Evolutionary conservation across 2,329 filamentous ascomycete species (phyloP).

Genomic region (Epichloe baconii): DNA sequence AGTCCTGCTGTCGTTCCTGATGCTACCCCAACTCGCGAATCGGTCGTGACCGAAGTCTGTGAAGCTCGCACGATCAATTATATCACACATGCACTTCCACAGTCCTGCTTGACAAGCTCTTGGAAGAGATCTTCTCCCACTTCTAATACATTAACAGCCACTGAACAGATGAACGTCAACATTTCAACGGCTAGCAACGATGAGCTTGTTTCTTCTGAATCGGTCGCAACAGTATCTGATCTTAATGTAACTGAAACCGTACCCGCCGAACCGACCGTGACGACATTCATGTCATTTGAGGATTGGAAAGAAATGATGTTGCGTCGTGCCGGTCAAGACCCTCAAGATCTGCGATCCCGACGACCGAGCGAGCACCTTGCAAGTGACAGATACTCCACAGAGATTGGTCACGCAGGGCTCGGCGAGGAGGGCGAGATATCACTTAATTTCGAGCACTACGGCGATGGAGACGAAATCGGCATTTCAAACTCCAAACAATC

Average conservation of each 20-base stretch:
- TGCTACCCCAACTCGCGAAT: background rate
- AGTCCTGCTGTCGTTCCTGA: background rate
- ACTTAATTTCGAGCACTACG: constrained; percentile 35
- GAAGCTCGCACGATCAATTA: constrained; percentile 62
- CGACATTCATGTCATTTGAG: constrained; percentile 83
- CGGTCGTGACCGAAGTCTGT: constrained; percentile 20
- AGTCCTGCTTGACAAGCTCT: constrained; percentile 59
- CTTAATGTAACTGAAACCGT: constrained; percentile 4
- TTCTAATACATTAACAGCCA: background rate
- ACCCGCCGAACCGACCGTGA: constrained; percentile 6
- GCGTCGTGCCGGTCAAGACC: constrained; percentile 65
- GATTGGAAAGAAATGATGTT: constrained; percentile 96
- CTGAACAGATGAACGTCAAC: background rate
- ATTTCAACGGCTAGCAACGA: background rate
- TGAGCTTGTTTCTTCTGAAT: background rate
- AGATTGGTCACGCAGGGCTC: constrained; percentile 61
- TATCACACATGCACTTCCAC: constrained; percentile 64
- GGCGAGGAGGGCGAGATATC: constrained; percentile 81
- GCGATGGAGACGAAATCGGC: constrained; percentile 10
- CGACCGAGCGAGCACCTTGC: constrained; percentile 36
- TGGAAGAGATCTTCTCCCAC: constrained; percentile 28
- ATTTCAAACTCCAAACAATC: background rate
- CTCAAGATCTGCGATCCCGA: constrained; percentile 52
- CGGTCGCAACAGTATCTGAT: background rate
- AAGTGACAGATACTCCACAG: constrained; percentile 37